phyloP scores from a whole-genome alignment of 2,329 filamentous ascomycete genomes.

The Didymella pinodella region DNA sequence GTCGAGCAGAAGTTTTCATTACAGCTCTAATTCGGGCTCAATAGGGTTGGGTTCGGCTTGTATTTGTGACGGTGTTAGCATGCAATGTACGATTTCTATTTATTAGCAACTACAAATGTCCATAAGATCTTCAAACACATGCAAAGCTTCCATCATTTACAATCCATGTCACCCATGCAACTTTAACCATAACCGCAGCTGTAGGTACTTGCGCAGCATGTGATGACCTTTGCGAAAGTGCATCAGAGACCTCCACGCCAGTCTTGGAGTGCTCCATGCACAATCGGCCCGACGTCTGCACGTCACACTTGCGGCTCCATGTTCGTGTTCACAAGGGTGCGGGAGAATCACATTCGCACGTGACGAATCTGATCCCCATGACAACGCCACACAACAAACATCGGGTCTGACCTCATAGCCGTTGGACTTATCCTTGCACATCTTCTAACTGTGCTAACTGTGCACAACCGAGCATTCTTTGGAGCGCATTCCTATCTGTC shows the following conservation, averaged over 20 bases:
- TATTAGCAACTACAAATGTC: constrained; percentile 24
- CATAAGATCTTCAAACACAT: constrained; percentile 3
- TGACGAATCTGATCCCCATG: constrained; percentile 5
- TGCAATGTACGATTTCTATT: constrained; percentile 47
- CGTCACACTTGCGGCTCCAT: no score
- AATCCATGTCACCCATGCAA: no score
- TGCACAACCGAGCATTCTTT: background rate
- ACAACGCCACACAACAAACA: constrained; percentile 17
- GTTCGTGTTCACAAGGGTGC: background rate
- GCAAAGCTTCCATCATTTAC: background rate
- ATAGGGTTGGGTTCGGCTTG: constrained; percentile 44
- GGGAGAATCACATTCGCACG: constrained; percentile 3
- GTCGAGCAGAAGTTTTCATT: constrained; percentile 38
- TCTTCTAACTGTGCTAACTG: constrained; percentile 1
- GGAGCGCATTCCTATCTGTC: background rate
- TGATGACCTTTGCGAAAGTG: background rate
- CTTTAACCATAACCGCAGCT: no score
- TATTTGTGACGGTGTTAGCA: constrained; percentile 51
- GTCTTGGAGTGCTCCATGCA: background rate
- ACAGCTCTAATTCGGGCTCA: constrained; percentile 39
- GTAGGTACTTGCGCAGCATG: background rate
- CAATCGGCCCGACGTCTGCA: constrained; percentile 1
- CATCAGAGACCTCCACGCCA: background rate
- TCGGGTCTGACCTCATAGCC: constrained; percentile 21
- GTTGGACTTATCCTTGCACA: constrained; percentile 7